phyloP scores from a whole-genome alignment of 108 stramenopile species.

The Hondaea fermentalgiana region DNA sequence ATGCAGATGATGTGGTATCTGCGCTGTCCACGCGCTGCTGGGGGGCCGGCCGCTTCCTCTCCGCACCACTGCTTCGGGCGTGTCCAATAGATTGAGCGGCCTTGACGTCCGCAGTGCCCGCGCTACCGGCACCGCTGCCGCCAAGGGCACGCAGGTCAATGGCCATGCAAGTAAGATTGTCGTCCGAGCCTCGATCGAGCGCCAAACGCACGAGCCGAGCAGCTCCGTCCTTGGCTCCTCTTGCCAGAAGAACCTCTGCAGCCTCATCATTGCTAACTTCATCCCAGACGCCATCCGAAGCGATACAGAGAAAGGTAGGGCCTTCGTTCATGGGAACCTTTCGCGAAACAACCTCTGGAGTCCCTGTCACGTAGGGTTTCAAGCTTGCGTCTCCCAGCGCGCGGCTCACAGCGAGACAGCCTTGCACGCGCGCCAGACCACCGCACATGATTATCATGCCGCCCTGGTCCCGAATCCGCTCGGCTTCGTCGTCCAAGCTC shows the following conservation, averaged over 20 bases:
- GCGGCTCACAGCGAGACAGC: background rate
- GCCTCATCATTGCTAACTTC: background rate
- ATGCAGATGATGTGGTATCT: too few species aligned
- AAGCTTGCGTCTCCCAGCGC: background rate
- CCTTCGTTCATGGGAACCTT: background rate
- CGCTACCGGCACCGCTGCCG: background rate
- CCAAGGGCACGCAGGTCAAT: background rate
- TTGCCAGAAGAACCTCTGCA: background rate
- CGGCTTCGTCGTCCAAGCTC: background rate
- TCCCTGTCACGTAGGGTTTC: background rate
- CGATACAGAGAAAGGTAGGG: background rate
- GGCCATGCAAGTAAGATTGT: slow-evolving; percentile 10
- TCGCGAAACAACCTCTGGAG: background rate
- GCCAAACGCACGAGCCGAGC: background rate
- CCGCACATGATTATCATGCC: background rate
- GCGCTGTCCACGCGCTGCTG: too few species aligned
- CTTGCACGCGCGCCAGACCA: background rate
- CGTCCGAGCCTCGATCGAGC: background rate
- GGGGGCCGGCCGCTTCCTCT: too few species aligned
- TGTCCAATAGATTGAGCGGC: too few species aligned
- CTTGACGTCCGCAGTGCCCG: background rate
- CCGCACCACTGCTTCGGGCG: too few species aligned
- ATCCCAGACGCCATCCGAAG: slow-evolving; percentile 14
- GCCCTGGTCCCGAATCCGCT: background rate
- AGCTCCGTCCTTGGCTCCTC: background rate